phyloP scores from a whole-genome alignment of 2,329 filamentous ascomycete genomes.

The Scopulariopsis brevicaulis region DNA sequence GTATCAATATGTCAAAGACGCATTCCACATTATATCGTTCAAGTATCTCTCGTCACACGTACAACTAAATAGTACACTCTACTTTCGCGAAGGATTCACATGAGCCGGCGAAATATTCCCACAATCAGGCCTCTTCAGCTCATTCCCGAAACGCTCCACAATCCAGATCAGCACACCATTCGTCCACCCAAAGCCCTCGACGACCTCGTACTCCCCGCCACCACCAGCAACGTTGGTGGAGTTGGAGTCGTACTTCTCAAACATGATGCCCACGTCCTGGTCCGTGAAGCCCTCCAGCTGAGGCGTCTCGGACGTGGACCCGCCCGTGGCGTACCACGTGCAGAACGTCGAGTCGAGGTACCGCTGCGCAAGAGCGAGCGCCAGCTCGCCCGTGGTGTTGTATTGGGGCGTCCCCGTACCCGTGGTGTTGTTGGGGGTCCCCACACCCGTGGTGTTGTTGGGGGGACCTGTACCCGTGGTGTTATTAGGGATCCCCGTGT shows the following conservation, averaged over 20 bases:
- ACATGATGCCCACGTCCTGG: constrained; percentile 46
- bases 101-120: constrained; percentile 33
- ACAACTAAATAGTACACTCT: not conserved
- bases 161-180: constrained; percentile 59
- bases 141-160: constrained; percentile 47
- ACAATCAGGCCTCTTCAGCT: constrained; percentile 43
- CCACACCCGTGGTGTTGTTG: constrained; percentile 17
- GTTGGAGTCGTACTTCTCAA: constrained; percentile 57
- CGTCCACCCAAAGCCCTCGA: constrained; percentile 61
- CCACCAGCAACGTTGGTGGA: constrained; percentile 48
- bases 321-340: constrained; percentile 58
- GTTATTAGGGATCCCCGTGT: too few relatives aligned
- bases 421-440: too few relatives aligned
- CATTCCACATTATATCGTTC: not conserved
- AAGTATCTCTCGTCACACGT: not conserved
- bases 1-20: not conserved
- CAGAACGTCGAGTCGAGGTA: constrained; percentile 59
- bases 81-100: constrained; percentile 11
- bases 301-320: constrained; percentile 40
- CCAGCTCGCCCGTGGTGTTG: too few relatives aligned
- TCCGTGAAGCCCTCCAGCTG: constrained; percentile 33
- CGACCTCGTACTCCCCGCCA: constrained; percentile 58
- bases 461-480: too few relatives aligned
- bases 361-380: constrained; percentile 48
- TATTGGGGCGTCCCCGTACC: not conserved